Base-by-base conservation (phyloP, 129 eudicot species). In the Flaveria linearis region DNA sequence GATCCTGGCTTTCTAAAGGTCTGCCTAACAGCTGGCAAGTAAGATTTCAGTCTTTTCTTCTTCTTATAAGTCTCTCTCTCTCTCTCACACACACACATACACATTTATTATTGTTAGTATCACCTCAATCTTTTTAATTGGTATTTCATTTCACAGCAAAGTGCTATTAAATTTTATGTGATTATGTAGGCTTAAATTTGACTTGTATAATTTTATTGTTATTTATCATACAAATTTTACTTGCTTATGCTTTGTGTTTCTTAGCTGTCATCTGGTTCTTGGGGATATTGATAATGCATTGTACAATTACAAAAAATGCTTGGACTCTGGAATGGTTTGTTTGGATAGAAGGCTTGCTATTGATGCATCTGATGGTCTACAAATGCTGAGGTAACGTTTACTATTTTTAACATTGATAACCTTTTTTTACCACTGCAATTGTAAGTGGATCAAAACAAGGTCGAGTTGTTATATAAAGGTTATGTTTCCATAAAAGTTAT, bases 241-340 rank as follows among this genome's bases (percentile, higher is more conserved):
- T 22, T 43, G 12, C 5, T 7, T 33, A 33, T 33, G 39, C 7
- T 58, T 39, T 41, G 69, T 72, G 55, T 62, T 51, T 69, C 58
- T 9, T 22, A 91, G 99, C 81, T 91, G 97, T 61, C 85, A 89
- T 86, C 83, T 94, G 80, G 81, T 81, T 58, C 81, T 87, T 62
- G 97, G 99, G 78, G 99, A 94, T 69, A 72, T 81, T 65, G n/a
- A 49, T 49, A 14, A 49, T 49, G 53, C 52, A 20, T 26, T 50
- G 22, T 68, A 43, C 17, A 18, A 57, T 57, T 57, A 20, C 64
- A 57, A 57, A 22, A 57, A 23, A 30, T 57, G 64, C 33, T 57
- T 57, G 64, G 64, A 22, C 33, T 57, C 64, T 57, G 26, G 64
- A 57, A 23, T 57, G 64, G 36, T 57, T 20, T 57, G 33, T 30